Conservation (phyloP, 306 rosid species). For the Vicia sativa region DNA sequence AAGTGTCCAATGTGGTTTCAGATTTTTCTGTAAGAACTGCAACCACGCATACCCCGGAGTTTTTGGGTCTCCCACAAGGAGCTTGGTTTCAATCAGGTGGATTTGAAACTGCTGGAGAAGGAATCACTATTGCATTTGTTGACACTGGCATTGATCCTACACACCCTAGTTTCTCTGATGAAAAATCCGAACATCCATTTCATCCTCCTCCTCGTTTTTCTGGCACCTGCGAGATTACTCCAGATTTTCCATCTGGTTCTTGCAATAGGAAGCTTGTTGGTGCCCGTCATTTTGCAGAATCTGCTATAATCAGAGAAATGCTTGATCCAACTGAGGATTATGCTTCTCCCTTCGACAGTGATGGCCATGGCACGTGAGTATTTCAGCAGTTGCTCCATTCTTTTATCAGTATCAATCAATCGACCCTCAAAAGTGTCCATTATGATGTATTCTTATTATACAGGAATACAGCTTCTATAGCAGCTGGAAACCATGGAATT, state of each 20-base stretch:
- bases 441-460: constrained; percentile 43
- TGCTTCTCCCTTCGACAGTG: constrained; percentile 95
- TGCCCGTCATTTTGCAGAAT: constrained; percentile 94
- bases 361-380: constrained; percentile 99
- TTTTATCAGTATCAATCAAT: neutral
- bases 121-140: constrained; percentile 79
- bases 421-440: neutral
- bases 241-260: constrained; percentile 94
- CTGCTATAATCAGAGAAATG: constrained; percentile 89
- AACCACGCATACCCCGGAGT: constrained; percentile 89
- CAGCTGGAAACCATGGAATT: constrained; percentile 97
- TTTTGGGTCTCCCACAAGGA: constrained; percentile 88
- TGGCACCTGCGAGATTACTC: constrained; percentile 88
- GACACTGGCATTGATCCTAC: constrained; percentile 98
- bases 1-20: constrained; percentile 79
- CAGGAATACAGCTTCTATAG: constrained; percentile 96
- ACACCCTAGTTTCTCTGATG: constrained; percentile 84
- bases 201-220: constrained; percentile 75
- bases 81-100: constrained; percentile 93
- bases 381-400: constrained; percentile 21
- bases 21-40: constrained; percentile 96
- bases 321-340: constrained; percentile 75
- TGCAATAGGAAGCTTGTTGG: constrained; percentile 97
- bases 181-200: constrained; percentile 50
- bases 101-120: constrained; percentile 86